phyloP scores from a whole-genome alignment of 371 early-diverging fungal genomes.

The Mortierella sp. region DNA sequence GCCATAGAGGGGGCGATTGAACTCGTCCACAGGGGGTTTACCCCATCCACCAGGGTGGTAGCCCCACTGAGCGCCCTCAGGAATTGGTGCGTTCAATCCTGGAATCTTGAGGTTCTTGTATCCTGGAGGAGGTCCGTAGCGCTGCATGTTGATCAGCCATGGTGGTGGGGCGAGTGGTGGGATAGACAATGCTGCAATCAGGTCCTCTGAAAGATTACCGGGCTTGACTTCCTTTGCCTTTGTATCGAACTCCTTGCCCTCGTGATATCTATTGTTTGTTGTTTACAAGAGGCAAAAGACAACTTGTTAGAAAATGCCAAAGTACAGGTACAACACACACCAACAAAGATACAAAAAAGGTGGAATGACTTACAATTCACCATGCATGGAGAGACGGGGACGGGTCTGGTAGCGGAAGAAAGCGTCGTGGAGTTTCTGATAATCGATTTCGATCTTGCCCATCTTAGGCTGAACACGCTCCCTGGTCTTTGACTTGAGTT shows the following conservation, averaged over 20 bases:
- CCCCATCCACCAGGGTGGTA: constrained; percentile 99
- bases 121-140: constrained; percentile 97
- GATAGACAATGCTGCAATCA: constrained; percentile 92
- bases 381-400: constrained; percentile 86
- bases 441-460: constrained; percentile 97
- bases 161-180: constrained; percentile 97
- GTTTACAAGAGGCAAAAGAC: background rate
- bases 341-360: background rate
- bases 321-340: background rate
- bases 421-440: constrained; percentile 97
- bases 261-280: constrained; percentile 81
- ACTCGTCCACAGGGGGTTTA: constrained; percentile 97
- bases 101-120: constrained; percentile 96
- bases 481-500: constrained; percentile 88
- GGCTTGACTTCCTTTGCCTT: constrained; percentile 92
- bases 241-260: constrained; percentile 97
- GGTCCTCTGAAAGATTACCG: constrained; percentile 89
- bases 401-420: constrained; percentile 97
- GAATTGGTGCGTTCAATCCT: constrained; percentile 98
- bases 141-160: constrained; percentile 99
- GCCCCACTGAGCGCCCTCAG: constrained; percentile 99
- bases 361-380: constrained; percentile 82
- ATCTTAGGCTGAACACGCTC: constrained; percentile 95
- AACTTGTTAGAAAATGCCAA: background rate
- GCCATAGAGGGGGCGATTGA: constrained; percentile 95